Evolutionary conservation across 1,284 basidiomycete genomes (phyloP).

Genomic region (Meira miltonrushii): DNA sequence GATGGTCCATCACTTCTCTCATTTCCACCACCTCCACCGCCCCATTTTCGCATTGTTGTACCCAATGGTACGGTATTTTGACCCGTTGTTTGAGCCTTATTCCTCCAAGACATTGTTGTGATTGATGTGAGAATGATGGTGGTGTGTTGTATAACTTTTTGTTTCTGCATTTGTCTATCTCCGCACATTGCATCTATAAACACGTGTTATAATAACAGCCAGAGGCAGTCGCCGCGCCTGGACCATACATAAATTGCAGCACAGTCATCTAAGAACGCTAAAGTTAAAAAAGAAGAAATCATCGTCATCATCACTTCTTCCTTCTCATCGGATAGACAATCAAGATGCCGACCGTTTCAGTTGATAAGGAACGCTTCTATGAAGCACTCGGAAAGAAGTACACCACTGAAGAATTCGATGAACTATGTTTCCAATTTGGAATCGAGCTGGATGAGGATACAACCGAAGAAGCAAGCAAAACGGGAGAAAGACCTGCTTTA

Average conservation of each 20-base stretch:
- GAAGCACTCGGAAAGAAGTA: slow-evolving; percentile 76
- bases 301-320: neutral
- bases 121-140: neutral
- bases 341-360: slow-evolving; percentile 83
- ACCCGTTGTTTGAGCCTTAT: slow-evolving; percentile 45
- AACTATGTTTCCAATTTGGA: slow-evolving; percentile 93
- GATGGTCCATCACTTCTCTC: slow-evolving; percentile 9
- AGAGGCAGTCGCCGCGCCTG: neutral
- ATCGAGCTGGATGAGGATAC: slow-evolving; percentile 96
- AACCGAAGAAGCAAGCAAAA: slow-evolving; percentile 72
- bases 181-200: neutral
- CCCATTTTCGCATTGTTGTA: slow-evolving; percentile 40
- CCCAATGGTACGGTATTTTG: slow-evolving; percentile 49
- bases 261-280: neutral
- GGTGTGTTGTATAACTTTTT: too few relatives aligned
- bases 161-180: too few relatives aligned
- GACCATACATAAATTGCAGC: neutral
- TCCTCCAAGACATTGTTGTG: slow-evolving; percentile 46
- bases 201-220: too few relatives aligned
- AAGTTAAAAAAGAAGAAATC: neutral
- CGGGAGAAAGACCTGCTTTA: slow-evolving; percentile 80
- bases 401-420: slow-evolving; percentile 74
- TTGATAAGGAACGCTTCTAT: slow-evolving; percentile 93
- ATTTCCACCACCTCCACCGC: slow-evolving; percentile 21
- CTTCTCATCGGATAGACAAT: neutral